phyloP scores from a whole-genome alignment of 148 eudicot species.

The Vaccinium macrocarpon region DNA sequence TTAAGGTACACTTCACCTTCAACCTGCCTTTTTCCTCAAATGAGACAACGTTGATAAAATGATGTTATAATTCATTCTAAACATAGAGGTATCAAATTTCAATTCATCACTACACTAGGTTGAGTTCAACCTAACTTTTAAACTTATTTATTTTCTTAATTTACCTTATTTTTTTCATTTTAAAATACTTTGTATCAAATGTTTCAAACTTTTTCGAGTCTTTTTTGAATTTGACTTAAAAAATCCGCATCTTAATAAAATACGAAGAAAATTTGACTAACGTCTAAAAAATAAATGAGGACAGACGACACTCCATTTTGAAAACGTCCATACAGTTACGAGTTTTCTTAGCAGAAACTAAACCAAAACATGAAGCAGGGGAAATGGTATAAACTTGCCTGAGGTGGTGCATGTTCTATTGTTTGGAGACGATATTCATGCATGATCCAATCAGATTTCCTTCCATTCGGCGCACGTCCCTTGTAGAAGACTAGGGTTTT shows the following conservation, averaged over 20 bases:
- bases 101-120: too few relatives aligned
- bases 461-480: conserved; percentile 86
- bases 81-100: too few relatives aligned
- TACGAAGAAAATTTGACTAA: background rate
- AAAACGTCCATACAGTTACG: background rate
- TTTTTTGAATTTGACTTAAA: background rate
- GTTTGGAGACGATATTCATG: conserved; percentile 94
- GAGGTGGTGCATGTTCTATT: conserved; percentile 61
- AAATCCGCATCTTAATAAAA: background rate
- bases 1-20: background rate
- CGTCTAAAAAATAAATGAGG: background rate
- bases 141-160: too few relatives aligned
- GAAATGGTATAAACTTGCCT: conserved; percentile 39
- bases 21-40: background rate
- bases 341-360: background rate
- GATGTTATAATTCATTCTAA: background rate
- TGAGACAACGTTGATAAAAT: background rate
- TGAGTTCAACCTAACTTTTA: background rate
- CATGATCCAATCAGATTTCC: conserved; percentile 87
- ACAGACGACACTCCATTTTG: background rate
- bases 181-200: too few relatives aligned
- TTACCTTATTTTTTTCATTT: too few relatives aligned
- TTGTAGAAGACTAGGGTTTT: conserved; percentile 84
- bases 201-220: too few relatives aligned
- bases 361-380: background rate